Percentiles rank a stretch among this genome's conserved stretches.
phyloP scores from a whole-genome alignment of 352 stramenopile genomes.

The Elongisporangium undulatum region DNA sequence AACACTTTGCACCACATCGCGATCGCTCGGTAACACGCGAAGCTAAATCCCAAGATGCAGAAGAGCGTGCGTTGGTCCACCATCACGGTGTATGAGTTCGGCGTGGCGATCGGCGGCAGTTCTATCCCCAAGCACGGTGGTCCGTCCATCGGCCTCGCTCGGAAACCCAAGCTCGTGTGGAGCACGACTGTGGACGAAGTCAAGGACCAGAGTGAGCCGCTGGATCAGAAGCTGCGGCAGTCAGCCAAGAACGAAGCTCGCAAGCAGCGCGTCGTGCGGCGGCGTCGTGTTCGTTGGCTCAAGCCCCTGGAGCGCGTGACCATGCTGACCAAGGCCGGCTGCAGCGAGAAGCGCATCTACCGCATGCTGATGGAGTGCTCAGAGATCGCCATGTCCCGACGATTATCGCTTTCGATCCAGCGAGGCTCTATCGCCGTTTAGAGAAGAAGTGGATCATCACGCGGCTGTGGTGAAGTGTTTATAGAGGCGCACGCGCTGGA shows the following conservation, averaged over 20 bases:
- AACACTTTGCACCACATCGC: neutral
- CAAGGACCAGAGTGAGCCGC: neutral
- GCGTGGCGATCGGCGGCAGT: slow-evolving; percentile 45
- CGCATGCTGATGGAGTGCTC: slow-evolving; percentile 55
- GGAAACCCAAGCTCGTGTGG: slow-evolving; percentile 35
- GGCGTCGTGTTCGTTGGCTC: slow-evolving; percentile 22
- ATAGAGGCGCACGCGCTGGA: neutral
- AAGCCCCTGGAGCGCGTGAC: slow-evolving; percentile 29
- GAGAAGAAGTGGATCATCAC: neutral
- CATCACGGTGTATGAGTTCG: slow-evolving; percentile 65
- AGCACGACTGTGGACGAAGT: slow-evolving; percentile 39
- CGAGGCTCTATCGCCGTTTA: neutral
- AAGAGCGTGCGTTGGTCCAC: slow-evolving; percentile 58
- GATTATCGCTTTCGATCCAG: slow-evolving; percentile 12
- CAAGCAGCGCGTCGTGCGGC: slow-evolving; percentile 3
- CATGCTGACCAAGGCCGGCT: slow-evolving; percentile 38
- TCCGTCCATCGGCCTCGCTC: slow-evolving; percentile 42
- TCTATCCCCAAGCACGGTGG: slow-evolving; percentile 41
- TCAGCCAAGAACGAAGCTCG: slow-evolving; percentile 5
- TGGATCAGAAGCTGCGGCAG: neutral
- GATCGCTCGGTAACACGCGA: neutral
- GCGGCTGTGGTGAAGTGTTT: neutral
- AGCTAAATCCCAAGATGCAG: neutral
- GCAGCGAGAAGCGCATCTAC: slow-evolving; percentile 45
- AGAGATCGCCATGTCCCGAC: slow-evolving; percentile 45